A percentile compares a stretch with the other conserved stretches of the same genome.
Conservation (phyloP, 2,329 filamentous ascomycete species). For the Fusarium scirpi region DNA sequence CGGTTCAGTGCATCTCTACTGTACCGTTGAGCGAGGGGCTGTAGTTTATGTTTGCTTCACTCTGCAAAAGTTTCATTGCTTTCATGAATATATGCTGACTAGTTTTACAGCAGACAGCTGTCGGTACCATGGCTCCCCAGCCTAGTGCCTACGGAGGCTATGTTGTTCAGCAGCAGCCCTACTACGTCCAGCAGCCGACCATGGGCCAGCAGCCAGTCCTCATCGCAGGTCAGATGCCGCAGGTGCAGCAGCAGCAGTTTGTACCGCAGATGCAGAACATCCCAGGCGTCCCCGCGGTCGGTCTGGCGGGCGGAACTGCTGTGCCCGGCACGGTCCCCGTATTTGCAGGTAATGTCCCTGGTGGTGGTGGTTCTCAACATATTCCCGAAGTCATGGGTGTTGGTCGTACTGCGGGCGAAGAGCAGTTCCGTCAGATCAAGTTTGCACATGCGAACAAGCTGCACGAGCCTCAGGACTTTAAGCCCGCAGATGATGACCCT, state of each 20-base stretch:
- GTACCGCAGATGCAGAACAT: conserved; percentile 46
- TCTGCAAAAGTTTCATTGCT: background rate
- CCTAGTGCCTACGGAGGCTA: conserved; percentile 45
- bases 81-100: conserved; percentile 28
- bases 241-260: conserved; percentile 37
- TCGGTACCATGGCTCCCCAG: conserved; percentile 47
- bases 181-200: conserved; percentile 49
- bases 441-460: conserved; percentile 63
- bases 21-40: background rate
- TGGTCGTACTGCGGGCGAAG: conserved; percentile 63
- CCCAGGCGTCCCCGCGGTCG: conserved; percentile 44
- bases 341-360: conserved; percentile 56
- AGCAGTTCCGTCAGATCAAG: conserved; percentile 60
- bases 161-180: conserved; percentile 52
- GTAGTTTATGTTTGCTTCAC: background rate
- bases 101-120: conserved; percentile 48
- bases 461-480: conserved; percentile 71
- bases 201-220: conserved; percentile 50
- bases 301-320: conserved; percentile 42
- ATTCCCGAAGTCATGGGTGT: conserved; percentile 65
- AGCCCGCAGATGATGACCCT: conserved; percentile 70
- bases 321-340: conserved; percentile 47
- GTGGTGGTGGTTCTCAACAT: conserved; percentile 41
- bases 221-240: conserved; percentile 44
- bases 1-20: background rate